A percentile compares a stretch with the other conserved stretches of the same genome.
These are phyloP conservation scores for Wickerhamomyces tratensis DNA, from an alignment of 805 yeast species.

Conservation along the genomic window DNA sequence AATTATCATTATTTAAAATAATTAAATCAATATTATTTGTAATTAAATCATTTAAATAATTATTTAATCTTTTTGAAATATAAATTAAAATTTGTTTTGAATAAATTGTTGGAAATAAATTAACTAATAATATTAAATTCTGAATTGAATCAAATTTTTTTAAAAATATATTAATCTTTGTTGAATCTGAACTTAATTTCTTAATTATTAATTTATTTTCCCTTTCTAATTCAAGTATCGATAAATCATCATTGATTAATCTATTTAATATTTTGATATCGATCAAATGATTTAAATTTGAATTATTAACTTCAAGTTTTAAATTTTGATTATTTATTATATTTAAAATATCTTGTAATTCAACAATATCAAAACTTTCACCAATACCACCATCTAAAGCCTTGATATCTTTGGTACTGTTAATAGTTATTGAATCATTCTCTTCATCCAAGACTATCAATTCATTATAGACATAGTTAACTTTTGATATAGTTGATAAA, in stretches of 20 bases:
- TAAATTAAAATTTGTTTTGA: slow-evolving; percentile 9
- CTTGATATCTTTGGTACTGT: slow-evolving; percentile 9
- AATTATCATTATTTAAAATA: slow-evolving; percentile 3
- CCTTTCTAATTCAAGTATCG: slow-evolving; percentile 1
- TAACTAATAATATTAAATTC: slow-evolving; percentile 11
- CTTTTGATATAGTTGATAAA: slow-evolving; percentile 1
- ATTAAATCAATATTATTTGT: slow-evolving; percentile 9
- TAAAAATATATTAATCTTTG: neutral
- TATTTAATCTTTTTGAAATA: slow-evolving; percentile 11
- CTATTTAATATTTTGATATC: slow-evolving; percentile 7
- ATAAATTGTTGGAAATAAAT: slow-evolving; percentile 6
- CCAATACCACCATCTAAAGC: slow-evolving; percentile 1
- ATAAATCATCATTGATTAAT: slow-evolving; percentile 1
- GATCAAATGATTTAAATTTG: slow-evolving; percentile 9
- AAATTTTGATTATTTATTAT: slow-evolving; percentile 4
- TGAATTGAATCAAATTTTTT: slow-evolving; percentile 7
- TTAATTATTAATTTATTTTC: slow-evolving; percentile 1
- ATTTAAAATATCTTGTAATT: slow-evolving; percentile 7
- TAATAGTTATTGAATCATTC: neutral
- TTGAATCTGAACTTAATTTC: neutral
- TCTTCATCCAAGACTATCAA: slow-evolving; percentile 4
- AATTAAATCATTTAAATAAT: slow-evolving; percentile 12
- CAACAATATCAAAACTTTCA: slow-evolving; percentile 6
- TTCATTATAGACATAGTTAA: slow-evolving; percentile 8
- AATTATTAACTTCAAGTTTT: neutral